Conservation (phyloP, 108 stramenopile genomes). For the Cyclotella kingstonii region DNA sequence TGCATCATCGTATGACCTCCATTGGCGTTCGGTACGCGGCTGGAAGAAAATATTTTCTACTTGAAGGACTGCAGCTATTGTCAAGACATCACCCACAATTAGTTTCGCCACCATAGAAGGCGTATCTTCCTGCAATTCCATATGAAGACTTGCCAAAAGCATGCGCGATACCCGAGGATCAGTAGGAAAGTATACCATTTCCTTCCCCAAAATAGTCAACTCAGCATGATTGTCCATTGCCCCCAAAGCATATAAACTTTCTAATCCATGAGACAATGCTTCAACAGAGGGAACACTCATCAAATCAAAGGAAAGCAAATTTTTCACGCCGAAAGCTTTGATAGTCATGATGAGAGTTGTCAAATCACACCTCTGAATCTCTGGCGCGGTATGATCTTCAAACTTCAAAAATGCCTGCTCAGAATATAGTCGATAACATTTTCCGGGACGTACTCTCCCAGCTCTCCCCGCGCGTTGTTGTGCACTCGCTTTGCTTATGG, state of each 20-base stretch:
- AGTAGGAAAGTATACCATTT: conserved; percentile 86
- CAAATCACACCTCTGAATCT: conserved; percentile 84
- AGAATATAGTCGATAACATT: conserved; percentile 93
- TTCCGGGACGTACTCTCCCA: conserved; percentile 85
- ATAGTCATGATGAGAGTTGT: conserved; percentile 87
- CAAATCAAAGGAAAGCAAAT: conserved; percentile 91
- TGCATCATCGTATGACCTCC: conserved; percentile 71
- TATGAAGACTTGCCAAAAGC: conserved; percentile 71
- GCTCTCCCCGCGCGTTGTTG: conserved; percentile 92
- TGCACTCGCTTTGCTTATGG: conserved; percentile 86
- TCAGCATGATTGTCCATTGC: conserved; percentile 75
- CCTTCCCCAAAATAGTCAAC: conserved; percentile 64
- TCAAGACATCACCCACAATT: conserved; percentile 74
- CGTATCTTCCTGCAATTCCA: conserved; percentile 33
- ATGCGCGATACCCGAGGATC: conserved; percentile 77
- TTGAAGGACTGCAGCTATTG: conserved; percentile 88
- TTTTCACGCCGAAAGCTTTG: conserved; percentile 94
- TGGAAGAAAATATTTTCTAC: conserved; percentile 72
- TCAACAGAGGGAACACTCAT: conserved; percentile 84
- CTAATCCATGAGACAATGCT: conserved; percentile 76
- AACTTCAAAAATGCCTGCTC: conserved; percentile 65
- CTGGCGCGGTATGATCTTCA: conserved; percentile 65
- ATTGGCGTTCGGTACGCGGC: conserved; percentile 70
- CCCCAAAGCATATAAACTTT: conserved; percentile 80
- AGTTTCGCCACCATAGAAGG: conserved; percentile 36